These are phyloP conservation scores for Aspergillus sp. DNA, from an alignment of 2,329 filamentous ascomycete species.

Conservation along the genomic window DNA sequence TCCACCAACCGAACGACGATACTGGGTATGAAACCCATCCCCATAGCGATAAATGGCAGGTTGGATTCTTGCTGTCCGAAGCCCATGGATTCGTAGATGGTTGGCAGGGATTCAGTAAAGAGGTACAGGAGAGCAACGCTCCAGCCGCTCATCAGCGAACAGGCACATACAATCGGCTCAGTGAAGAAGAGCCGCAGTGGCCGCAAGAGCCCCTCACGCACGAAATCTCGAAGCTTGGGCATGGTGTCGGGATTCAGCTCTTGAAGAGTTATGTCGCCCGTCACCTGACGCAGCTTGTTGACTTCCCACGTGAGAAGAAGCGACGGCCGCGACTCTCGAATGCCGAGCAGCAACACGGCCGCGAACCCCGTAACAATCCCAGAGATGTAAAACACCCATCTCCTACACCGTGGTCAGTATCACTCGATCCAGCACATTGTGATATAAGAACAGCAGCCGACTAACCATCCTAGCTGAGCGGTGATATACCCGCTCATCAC, in stretches of 20 bases:
- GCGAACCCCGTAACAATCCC: constrained; percentile 36
- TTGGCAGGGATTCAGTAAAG: constrained; percentile 45
- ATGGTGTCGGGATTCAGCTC: constrained; percentile 39
- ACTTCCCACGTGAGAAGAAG: constrained; percentile 39
- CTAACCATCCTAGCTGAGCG: constrained; percentile 36
- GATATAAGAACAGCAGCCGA: not conserved
- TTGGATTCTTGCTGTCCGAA: constrained; percentile 36
- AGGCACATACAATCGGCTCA: constrained; percentile 47
- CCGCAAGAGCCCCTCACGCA: constrained; percentile 37
- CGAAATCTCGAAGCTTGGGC: constrained; percentile 36
- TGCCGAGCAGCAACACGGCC: constrained; percentile 33
- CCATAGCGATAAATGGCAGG: constrained; percentile 43
- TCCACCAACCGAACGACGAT: constrained; percentile 48
- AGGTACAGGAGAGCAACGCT: constrained; percentile 50
- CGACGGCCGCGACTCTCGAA: constrained; percentile 46
- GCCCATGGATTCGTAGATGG: constrained; percentile 40
- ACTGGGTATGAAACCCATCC: constrained; percentile 42
- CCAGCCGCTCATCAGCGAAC: constrained; percentile 42
- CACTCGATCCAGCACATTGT: too few relatives aligned
- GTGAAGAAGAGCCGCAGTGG: constrained; percentile 44
- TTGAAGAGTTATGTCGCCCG: constrained; percentile 24
- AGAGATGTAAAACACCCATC: constrained; percentile 47
- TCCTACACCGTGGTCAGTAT: constrained; percentile 26
- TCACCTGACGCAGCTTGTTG: constrained; percentile 22
- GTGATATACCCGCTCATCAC: constrained; percentile 44